Percentiles rank a stretch among this genome's conserved stretches.
These are phyloP conservation scores for Cystofilobasidium ferigula DNA, from an alignment of 768 basidiomycete genomes.

Conservation along the genomic window DNA sequence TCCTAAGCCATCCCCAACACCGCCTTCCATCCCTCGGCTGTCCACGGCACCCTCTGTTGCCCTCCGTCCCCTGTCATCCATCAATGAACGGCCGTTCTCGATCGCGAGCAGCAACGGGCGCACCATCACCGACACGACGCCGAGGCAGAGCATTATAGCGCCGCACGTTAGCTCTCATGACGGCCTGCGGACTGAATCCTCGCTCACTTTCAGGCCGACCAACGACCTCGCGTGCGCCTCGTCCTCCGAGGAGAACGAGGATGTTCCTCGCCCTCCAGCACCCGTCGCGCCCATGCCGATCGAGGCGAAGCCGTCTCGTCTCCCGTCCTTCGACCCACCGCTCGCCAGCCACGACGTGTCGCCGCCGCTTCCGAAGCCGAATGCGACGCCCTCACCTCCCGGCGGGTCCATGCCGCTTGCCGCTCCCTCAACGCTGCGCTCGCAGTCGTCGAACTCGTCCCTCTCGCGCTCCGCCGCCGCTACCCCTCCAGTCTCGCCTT, in stretches of 20 bases:
- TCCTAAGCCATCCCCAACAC: not conserved
- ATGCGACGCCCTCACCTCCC: not conserved
- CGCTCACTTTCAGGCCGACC: too few relatives aligned
- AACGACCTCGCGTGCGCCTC: too few relatives aligned
- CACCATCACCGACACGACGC: not conserved
- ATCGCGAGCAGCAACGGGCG: not conserved
- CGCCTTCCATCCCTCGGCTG: not conserved
- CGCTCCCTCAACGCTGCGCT: not conserved
- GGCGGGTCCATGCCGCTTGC: not conserved
- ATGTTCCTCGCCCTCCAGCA: too few relatives aligned
- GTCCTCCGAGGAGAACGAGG: too few relatives aligned
- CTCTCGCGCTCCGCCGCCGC: not conserved
- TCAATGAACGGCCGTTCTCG: not conserved
- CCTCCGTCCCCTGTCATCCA: not conserved
- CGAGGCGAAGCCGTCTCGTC: too few relatives aligned
- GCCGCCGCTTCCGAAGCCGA: not conserved
- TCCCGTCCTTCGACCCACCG: too few relatives aligned
- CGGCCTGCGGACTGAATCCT: not conserved
- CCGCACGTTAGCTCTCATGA: too few relatives aligned
- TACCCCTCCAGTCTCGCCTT: not conserved
- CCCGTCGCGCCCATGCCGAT: too few relatives aligned
- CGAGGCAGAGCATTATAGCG: constrained; percentile 6
- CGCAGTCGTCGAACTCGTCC: not conserved
- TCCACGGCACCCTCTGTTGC: not conserved
- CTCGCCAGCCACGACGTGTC: not conserved